Conservation (phyloP, 1,284 basidiomycete species). For the Cryptococcus jaspeensis region DNA sequence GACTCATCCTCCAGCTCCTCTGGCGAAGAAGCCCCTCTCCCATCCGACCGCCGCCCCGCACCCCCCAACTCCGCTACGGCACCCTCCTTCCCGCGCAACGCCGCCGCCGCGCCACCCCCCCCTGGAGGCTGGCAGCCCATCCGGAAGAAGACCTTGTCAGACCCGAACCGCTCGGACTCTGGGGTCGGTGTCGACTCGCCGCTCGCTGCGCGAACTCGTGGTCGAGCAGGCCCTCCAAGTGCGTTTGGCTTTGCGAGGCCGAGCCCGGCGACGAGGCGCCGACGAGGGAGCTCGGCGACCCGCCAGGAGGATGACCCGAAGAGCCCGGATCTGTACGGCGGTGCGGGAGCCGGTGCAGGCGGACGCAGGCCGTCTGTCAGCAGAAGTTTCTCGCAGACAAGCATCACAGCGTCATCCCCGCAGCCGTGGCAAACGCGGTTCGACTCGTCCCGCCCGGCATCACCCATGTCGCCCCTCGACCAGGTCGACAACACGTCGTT, state of each 20-base stretch:
- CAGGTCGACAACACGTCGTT: conserved; percentile 35
- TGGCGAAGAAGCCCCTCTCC: conserved; percentile 18
- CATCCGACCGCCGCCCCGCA: conserved; percentile 16
- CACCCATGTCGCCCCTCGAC: conserved; percentile 25
- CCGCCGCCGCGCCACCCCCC: conserved; percentile 6
- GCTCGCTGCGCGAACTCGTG: conserved; percentile 23
- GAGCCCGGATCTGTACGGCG: conserved; percentile 6
- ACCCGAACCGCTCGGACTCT: conserved; percentile 15
- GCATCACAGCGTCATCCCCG: conserved; percentile 10
- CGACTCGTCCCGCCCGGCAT: conserved; percentile 19
- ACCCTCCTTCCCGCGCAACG: conserved; percentile 4
- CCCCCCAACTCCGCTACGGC: conserved; percentile 15
- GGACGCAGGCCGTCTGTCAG: conserved; percentile 1
- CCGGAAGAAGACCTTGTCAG: conserved; percentile 34
- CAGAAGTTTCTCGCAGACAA: conserved; percentile 8
- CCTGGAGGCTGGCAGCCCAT: conserved; percentile 13
- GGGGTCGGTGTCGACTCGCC: conserved; percentile 25
- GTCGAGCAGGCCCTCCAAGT: conserved; percentile 23
- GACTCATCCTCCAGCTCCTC: conserved; percentile 39
- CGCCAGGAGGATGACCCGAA: conserved; percentile 18
- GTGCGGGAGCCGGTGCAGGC: no score
- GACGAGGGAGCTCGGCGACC: conserved; percentile 26
- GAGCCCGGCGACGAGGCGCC: conserved; percentile 29
- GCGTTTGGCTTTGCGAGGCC: conserved; percentile 38
- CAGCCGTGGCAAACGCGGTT: conserved; percentile 7